Evolutionary conservation across 495 filamentous ascomycete genomes (phyloP), one percentile per base, ranked within the genome.

Genomic region (Tuber brumale): DNA sequence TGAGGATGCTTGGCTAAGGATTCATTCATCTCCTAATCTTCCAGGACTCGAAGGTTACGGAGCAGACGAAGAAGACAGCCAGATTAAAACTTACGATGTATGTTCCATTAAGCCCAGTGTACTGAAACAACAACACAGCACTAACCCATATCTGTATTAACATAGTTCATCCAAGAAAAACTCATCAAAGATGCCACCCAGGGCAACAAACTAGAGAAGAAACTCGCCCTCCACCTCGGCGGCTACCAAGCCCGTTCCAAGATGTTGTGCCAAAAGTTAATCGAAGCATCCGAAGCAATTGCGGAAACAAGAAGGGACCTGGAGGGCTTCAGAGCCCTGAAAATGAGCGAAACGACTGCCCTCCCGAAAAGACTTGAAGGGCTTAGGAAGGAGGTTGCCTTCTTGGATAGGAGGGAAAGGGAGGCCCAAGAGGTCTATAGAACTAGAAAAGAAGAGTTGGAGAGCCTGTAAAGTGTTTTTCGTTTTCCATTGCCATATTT

Each of bases 181-280:
- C 89, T 97, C 70, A 87, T 90, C 74, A 87, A 87, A 7, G 90
- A 90, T 0, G 95, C 95, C 8, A 90, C 93, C 76, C 88, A 89
- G 72, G 92, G 91, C 70, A 93, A 93, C 80, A 95, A 94, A 83
- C 85, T 94, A 18, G 94, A 99, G 84, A 97, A 97, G 86, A 97
- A 97, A 85, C 89, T 99, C n/a, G 88, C 88, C 10, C 85, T 96
- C 70, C 90, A 95, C 78, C 89, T 94, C 0, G 94, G 95, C 42
- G 95, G 95, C 72, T 99, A 99, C 84, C 91, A 94, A 83, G 90
- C 93, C 77, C 93, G 95, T 43, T 90, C 93, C 31, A 94, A 93
- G 81, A 90, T 87, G 75, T 87, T 99, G 18, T 90, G 91, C 42
- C 86, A 88, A 76, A 97, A 97, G 85, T 92, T 94, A 74, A 81